Percentiles rank a stretch among this genome's conserved stretches.
Conservation (phyloP, 768 basidiomycete species). For the Clavulina sp. region DNA sequence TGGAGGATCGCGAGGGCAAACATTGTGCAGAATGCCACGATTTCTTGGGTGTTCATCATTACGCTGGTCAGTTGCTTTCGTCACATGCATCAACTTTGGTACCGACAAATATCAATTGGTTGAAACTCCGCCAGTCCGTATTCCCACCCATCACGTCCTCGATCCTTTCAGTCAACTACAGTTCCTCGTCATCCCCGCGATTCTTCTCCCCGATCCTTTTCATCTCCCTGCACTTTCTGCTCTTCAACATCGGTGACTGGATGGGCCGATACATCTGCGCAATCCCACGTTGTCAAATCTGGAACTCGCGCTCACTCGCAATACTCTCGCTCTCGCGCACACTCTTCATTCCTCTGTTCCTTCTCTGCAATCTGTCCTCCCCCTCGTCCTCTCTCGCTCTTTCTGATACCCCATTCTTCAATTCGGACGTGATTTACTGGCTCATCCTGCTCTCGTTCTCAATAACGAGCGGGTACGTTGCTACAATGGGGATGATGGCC, state of each 20-base stretch:
- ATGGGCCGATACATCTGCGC: constrained; percentile 51
- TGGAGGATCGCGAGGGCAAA: constrained; percentile 30
- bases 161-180: constrained; percentile 44
- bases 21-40: constrained; percentile 47
- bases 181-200: constrained; percentile 17
- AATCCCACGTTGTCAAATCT: constrained; percentile 44
- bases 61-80: constrained; percentile 45
- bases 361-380: constrained; percentile 59
- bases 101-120: background rate
- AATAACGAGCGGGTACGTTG: constrained; percentile 65
- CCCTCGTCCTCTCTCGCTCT: constrained; percentile 7
- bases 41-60: constrained; percentile 56
- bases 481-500: constrained; percentile 64
- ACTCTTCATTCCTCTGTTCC: constrained; percentile 69
- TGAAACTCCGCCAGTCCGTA: constrained; percentile 37
- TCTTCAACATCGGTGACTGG: constrained; percentile 60
- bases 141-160: constrained; percentile 76
- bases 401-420: constrained; percentile 32
- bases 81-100: background rate
- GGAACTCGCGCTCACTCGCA: constrained; percentile 48
- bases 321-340: constrained; percentile 49
- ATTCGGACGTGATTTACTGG: constrained; percentile 64
- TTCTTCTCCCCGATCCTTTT: constrained; percentile 68
- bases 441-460: constrained; percentile 54
- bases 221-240: constrained; percentile 55